Evolutionary conservation across 768 basidiomycete species (phyloP), one percentile per base, ranked within the genome.

Genomic region (Cantharellus anzutake): DNA sequence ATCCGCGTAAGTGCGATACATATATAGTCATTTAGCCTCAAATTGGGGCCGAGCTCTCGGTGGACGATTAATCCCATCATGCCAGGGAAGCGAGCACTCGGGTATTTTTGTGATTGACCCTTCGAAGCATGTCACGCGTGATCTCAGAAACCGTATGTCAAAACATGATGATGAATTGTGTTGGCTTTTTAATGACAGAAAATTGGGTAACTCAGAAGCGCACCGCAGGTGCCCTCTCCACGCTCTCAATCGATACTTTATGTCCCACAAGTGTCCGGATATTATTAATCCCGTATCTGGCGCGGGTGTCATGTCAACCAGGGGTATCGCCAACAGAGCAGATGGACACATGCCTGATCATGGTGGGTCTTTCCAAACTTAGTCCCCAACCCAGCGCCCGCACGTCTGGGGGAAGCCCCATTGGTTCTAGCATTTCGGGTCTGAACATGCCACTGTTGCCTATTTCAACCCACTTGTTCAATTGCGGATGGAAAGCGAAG

Each of bases 381-480:
- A 99, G 79, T 53, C 96, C 96, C 90, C 93, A 99, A 16, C 96
- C 96, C 63, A 92, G 88, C 35, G 97, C 94, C 35, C 92, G 83
- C 5, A 98, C 91, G 67, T 92, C 92, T 64, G 88, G 86, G 0
- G 96, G 96, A 68, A 98, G 83, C 40, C 96, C 96, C 93, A 98
- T 97, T 4, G 96, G 92, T 69, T 92, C 92, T 40, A 99, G 75
- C 94, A 99, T 97, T 70, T 99, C 96, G 2, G 96, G 96, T 41
- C 96, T 81, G 82, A 99, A 99, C 87, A 99, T 94, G 34, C 96
- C 96, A 68, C 91, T 94, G 73, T 98, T 98, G 41, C 94, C 94
- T 40, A 98, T 90, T 71, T 97, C 94, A 41, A 98, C 93, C 91
- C 92, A 96, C 66, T 86, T 86, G 69, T 86, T 76, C 42, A 98